Evolutionary conservation across 768 basidiomycete genomes (phyloP), one percentile per base, ranked within the genome.

Genomic region (Kwoniella dendrophila): DNA sequence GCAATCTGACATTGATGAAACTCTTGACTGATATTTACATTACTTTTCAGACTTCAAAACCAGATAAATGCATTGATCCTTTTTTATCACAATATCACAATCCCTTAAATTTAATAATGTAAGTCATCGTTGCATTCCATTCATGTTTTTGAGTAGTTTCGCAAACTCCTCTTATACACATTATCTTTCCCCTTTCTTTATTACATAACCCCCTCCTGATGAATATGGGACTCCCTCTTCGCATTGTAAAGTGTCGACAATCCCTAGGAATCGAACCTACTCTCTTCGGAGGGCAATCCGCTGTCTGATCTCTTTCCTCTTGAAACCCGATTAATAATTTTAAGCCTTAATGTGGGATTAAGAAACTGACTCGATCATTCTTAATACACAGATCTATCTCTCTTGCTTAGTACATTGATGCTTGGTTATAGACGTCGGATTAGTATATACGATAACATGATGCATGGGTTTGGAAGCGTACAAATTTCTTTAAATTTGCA

Each of bases 11-110:
- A 62, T 38, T 45, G 45, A 52, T 67, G 54, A 47, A 57, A 70
- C 59, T 86, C 93, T 78, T 82, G 92, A 70, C 90, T 93, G 77
- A 92, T 49, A 12, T 36, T 43, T 16, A 43, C 26, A 29, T 10
- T 10, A 8, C n/a, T 2, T n/a, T 14, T 47, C 41, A 73, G 71
- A 95, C 86, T 95, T 96, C 88, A 94, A 93, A 84, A 90, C 88
- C 84, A 90, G 92, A 65, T 88, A 84, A 87, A 70, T 64, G 55
- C 32, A 41, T 62, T 22, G 22, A 40, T 49, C 12, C 44, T 26
- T 22, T 20, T 24, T 47, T 20, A 45, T 40, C 27, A 24, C n/a
- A 32, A 20, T 56, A 34, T 56, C 55, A n/a, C n/a, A n/a, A n/a
- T 38, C 32, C 48, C 53, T 20, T 24, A 18, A 22, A 29, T 34